Evolutionary conservation across 1,284 basidiomycete species (phyloP).

Genomic region (Cutaneotrichosporon cavernicola): DNA sequence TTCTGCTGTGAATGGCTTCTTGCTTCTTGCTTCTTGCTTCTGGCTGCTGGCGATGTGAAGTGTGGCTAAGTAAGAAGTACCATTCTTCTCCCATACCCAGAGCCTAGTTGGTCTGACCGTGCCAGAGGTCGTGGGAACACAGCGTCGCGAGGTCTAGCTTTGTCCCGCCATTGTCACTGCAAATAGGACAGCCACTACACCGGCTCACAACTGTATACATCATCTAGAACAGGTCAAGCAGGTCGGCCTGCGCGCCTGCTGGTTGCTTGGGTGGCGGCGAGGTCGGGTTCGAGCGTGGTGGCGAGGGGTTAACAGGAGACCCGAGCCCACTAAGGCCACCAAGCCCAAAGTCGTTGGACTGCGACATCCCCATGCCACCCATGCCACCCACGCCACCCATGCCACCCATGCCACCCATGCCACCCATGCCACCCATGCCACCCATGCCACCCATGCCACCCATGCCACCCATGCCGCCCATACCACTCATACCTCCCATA

Average conservation of each 20-base stretch:
- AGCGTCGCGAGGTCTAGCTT: neutral
- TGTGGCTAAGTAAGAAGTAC: no score
- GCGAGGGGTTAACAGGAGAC: slow-evolving; percentile 4
- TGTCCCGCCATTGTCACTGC: neutral
- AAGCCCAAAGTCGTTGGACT: slow-evolving; percentile 10
- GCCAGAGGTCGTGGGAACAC: neutral
- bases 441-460: neutral
- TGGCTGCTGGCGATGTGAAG: no score
- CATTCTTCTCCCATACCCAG: no score
- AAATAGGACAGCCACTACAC: neutral
- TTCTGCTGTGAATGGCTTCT: no score
- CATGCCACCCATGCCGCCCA: neutral
- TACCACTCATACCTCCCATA: neutral
- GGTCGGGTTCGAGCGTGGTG: slow-evolving; percentile 13
- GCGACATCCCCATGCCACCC: neutral
- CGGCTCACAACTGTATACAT: slow-evolving; percentile 1
- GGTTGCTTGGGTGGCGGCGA: neutral
- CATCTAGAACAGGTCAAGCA: slow-evolving; percentile 51
- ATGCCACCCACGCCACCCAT: neutral
- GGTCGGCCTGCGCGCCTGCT: slow-evolving; percentile 41
- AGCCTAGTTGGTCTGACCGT: no score
- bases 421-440: neutral
- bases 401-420: no score
- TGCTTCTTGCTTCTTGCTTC: no score
- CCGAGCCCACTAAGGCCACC: slow-evolving; percentile 8